Percentiles rank a stretch among this genome's conserved stretches.
These are phyloP conservation scores for Maudiozyma humilis DNA, from an alignment of 1,139 yeast species.

Conservation along the genomic window DNA sequence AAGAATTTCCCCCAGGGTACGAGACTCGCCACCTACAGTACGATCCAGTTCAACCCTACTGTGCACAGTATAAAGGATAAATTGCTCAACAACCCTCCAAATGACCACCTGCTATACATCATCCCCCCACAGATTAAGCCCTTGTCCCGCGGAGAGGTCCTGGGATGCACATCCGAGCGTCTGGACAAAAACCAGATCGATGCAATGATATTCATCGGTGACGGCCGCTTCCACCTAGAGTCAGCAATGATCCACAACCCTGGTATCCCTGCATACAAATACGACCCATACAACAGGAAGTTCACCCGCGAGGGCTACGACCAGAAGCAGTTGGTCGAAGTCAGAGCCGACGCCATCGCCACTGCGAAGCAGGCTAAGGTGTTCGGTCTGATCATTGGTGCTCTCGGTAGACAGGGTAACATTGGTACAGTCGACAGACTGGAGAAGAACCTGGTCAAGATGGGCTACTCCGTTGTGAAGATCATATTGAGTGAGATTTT, in stretches of 20 bases:
- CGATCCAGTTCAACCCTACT: constrained; percentile 94
- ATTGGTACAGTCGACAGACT: constrained; percentile 62
- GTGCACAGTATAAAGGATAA: constrained; percentile 68
- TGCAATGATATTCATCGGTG: constrained; percentile 89
- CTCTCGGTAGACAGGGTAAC: constrained; percentile 93
- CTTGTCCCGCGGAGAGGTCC: constrained; percentile 86
- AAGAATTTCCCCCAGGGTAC: constrained; percentile 58
- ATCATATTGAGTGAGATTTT: constrained; percentile 86
- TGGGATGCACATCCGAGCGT: constrained; percentile 91
- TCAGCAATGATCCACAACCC: constrained; percentile 98
- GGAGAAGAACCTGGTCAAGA: constrained; percentile 43
- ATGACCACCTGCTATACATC: constrained; percentile 46
- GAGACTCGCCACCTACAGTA: constrained; percentile 76
- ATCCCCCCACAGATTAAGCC: constrained; percentile 91
- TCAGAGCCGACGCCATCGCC: constrained; percentile 65
- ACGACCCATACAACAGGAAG: constrained; percentile 89
- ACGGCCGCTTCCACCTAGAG: constrained; percentile 92
- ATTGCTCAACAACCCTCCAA: constrained; percentile 35
- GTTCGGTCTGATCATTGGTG: constrained; percentile 86
- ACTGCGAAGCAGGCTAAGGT: constrained; percentile 53
- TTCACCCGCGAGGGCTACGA: constrained; percentile 86
- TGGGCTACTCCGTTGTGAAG: constrained; percentile 65
- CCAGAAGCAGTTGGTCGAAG: constrained; percentile 67
- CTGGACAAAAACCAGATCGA: constrained; percentile 53
- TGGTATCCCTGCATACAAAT: constrained; percentile 78